Evolutionary conservation across 352 stramenopile species (phyloP), one percentile per base, ranked within the genome.

Genomic region (Globisporangium cederbergense): DNA sequence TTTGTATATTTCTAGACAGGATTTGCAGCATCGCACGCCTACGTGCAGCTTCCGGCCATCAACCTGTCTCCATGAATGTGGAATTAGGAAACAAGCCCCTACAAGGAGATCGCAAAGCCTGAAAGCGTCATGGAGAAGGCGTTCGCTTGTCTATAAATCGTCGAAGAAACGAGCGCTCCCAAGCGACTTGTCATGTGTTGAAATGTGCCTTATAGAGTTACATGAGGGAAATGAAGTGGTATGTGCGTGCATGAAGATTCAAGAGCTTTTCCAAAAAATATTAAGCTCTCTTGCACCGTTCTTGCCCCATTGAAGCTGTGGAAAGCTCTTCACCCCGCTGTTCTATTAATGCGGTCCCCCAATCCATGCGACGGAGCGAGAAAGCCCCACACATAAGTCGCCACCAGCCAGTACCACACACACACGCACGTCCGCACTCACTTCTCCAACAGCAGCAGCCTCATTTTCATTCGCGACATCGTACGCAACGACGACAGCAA

Each of bases 271-370:
- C 36, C 10, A 28, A 28, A 28, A 11, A 40, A 40, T 13, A 13
- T 40, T 40, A 40, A 40, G 7, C 34, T 40, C 34, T 13, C 8
- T 18, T 9, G 2, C 38, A 40, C 16, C 18, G 45, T 58, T 58
- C 52, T 8, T 58, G 42, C 52, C 52, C n/a, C 52, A 58, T 58
- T 58, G 52, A 58, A 58, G 52, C 52, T 58, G 52, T 58, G 52
- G 30, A 45, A 58, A 43, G 3, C 28, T 25, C 28, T 56, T 55
- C 50, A 42, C 25, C 22, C 43, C 43, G 43, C 51, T 11, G 52
- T 45, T 43, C 52, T 58, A 58, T 58, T 58, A 58, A 58, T 58
- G 25, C 16, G 18, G 38, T 34, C 7, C 16, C 20, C 25, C 25
- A 28, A 28, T 25, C 14, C 51, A 57, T 57, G 51, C 16, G 51